These are phyloP conservation scores for Speleostelium caveatum DNA, from an alignment of 78 protist species.

Conservation along the genomic window DNA sequence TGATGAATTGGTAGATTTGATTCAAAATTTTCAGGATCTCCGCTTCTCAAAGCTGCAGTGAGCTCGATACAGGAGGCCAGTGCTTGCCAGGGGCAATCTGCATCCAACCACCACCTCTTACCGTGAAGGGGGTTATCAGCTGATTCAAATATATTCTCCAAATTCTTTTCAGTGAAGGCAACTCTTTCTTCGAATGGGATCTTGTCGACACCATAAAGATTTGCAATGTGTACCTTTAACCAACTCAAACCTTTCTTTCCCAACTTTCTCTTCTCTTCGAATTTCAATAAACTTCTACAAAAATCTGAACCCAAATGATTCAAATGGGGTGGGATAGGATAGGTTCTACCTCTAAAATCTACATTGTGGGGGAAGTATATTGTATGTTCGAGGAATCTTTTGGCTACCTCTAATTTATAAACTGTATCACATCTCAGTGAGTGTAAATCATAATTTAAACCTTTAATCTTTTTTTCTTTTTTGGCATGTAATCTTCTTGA, in stretches of 20 bases:
- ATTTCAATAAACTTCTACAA: slow-evolving; percentile 87
- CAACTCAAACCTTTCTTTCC: slow-evolving; percentile 89
- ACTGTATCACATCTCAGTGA: slow-evolving; percentile 59
- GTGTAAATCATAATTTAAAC: slow-evolving; percentile 74
- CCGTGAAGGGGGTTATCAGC: slow-evolving; percentile 83
- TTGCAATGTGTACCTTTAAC: slow-evolving; percentile 95
- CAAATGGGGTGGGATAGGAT: slow-evolving; percentile 96
- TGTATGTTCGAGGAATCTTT: slow-evolving; percentile 6
- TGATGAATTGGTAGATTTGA: slow-evolving; percentile 91
- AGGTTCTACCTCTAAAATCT: slow-evolving; percentile 98
- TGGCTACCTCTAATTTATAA: slow-evolving; percentile 74
- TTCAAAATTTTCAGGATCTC: slow-evolving; percentile 44
- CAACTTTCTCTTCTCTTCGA: slow-evolving; percentile 77
- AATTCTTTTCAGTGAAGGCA: slow-evolving; percentile 55
- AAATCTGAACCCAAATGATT: slow-evolving; percentile 93
- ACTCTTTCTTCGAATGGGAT: slow-evolving; percentile 81
- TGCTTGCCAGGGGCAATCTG: slow-evolving; percentile 92
- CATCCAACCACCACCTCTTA: slow-evolving; percentile 83
- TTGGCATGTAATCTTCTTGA: background rate
- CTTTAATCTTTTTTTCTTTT: background rate
- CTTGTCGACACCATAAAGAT: slow-evolving; percentile 93
- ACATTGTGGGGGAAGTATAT: slow-evolving; percentile 94
- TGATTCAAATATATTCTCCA: slow-evolving; percentile 50
- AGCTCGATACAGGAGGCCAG: slow-evolving; percentile 87
- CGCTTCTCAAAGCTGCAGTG: slow-evolving; percentile 46